Evolutionary conservation across 1,139 yeast genomes (phyloP).

Genomic region (Blastobotrys malaysiensis): DNA sequence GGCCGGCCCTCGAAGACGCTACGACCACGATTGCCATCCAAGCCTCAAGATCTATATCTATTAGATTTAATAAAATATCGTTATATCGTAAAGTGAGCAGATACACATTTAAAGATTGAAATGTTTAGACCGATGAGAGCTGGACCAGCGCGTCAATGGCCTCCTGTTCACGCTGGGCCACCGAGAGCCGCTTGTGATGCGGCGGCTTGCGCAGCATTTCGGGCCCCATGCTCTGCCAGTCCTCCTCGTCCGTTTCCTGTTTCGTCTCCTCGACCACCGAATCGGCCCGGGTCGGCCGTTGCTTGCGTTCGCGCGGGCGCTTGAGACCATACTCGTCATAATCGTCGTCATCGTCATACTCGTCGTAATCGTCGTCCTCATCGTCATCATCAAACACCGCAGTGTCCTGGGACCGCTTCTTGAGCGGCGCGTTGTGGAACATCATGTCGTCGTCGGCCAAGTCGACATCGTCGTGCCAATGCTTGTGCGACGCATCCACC

Average conservation of each 20-base stretch:
- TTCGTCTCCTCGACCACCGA: background rate
- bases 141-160: constrained; percentile 38
- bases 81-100: background rate
- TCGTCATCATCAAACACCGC: constrained; percentile 21
- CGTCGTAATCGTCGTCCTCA: constrained; percentile 30
- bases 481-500: constrained; percentile 14
- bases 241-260: constrained; percentile 82
- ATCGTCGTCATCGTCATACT: constrained; percentile 21
- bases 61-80: background rate
- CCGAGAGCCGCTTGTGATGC: constrained; percentile 11
- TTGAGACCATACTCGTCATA: constrained; percentile 17
- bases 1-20: no score
- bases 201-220: constrained; percentile 34
- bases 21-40: no score
- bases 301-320: constrained; percentile 9
- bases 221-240: constrained; percentile 89
- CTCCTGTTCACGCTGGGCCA: constrained; percentile 31
- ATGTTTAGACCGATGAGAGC: constrained; percentile 23
- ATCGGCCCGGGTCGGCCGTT: constrained; percentile 32
- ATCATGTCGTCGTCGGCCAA: constrained; percentile 34
- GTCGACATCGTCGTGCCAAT: constrained; percentile 37
- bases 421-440: constrained; percentile 23
- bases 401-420: background rate
- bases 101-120: background rate
- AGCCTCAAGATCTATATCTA: background rate